Evolutionary conservation across 2,329 filamentous ascomycete genomes (phyloP).

Genomic region (Triangularia setosa): DNA sequence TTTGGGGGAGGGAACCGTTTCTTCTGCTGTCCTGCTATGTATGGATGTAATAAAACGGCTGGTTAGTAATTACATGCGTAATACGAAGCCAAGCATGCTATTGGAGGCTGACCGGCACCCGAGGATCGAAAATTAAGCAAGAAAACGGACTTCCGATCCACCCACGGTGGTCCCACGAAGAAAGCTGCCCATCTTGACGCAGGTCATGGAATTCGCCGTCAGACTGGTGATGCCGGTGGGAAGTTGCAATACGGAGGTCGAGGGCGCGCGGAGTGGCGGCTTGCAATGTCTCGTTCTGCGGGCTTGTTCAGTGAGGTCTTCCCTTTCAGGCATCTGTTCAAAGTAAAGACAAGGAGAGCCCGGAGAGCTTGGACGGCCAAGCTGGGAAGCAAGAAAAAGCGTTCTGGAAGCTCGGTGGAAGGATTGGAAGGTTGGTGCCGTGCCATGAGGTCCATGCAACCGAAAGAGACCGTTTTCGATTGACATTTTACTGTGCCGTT

Average conservation of each 20-base stretch:
- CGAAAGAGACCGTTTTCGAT: neutral
- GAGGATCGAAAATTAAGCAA: neutral
- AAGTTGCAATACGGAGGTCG: neutral
- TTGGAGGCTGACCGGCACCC: neutral
- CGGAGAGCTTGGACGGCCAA: neutral
- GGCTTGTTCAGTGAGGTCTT: neutral
- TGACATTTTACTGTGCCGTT: neutral
- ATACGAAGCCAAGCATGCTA: neutral
- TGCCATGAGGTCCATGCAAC: neutral
- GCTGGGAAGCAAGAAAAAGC: neutral
- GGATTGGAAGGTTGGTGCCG: neutral
- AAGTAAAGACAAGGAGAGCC: neutral
- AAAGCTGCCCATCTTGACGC: too few relatives aligned
- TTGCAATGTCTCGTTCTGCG: neutral
- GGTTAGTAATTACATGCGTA: neutral
- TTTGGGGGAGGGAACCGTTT: neutral
- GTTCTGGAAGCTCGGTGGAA: conserved; percentile 1
- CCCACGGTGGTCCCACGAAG: neutral
- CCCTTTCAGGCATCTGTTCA: neutral
- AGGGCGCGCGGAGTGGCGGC: neutral
- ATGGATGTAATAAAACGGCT: neutral
- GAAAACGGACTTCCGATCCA: neutral
- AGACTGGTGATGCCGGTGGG: neutral
- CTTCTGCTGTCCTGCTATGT: neutral
- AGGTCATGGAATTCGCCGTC: neutral